Evolutionary conservation across 768 basidiomycete species (phyloP).

Genomic region (Lanmaoa rubissima): DNA sequence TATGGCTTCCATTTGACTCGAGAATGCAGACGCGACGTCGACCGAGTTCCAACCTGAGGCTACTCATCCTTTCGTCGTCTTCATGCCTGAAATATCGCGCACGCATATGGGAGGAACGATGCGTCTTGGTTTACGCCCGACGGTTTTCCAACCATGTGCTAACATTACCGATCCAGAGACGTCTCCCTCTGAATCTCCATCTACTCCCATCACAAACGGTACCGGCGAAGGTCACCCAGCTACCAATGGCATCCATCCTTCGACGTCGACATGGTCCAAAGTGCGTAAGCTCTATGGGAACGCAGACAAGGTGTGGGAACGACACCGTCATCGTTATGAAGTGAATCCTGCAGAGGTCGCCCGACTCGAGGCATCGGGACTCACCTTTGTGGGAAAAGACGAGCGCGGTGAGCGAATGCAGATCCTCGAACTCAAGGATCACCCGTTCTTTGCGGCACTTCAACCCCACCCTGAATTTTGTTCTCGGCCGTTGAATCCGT

Average conservation of each 20-base stretch:
- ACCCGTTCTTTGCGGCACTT: conserved; percentile 90
- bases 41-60: conserved; percentile 69
- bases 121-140: conserved; percentile 97
- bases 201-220: conserved; percentile 7
- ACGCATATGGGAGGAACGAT: conserved; percentile 99
- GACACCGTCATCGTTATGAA: conserved; percentile 95
- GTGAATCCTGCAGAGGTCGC: conserved; percentile 89
- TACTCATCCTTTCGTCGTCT: conserved; percentile 77
- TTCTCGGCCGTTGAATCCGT: conserved; percentile 95
- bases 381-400: conserved; percentile 84
- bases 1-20: conserved; percentile 9
- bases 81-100: conserved; percentile 98
- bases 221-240: background rate
- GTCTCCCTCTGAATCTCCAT: conserved; percentile 11
- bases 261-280: conserved; percentile 68
- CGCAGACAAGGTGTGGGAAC: conserved; percentile 83
- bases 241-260: conserved; percentile 11
- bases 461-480: conserved; percentile 99
- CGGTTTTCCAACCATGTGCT: conserved; percentile 67
- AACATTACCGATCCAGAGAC: conserved; percentile 12
- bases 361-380: conserved; percentile 64
- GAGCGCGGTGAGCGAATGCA: conserved; percentile 98
- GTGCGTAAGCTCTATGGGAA: conserved; percentile 82
- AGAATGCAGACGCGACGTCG: conserved; percentile 71
- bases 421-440: conserved; percentile 84